Conservation (phyloP, 768 basidiomycete genomes). For the Boletus rex-veris region DNA sequence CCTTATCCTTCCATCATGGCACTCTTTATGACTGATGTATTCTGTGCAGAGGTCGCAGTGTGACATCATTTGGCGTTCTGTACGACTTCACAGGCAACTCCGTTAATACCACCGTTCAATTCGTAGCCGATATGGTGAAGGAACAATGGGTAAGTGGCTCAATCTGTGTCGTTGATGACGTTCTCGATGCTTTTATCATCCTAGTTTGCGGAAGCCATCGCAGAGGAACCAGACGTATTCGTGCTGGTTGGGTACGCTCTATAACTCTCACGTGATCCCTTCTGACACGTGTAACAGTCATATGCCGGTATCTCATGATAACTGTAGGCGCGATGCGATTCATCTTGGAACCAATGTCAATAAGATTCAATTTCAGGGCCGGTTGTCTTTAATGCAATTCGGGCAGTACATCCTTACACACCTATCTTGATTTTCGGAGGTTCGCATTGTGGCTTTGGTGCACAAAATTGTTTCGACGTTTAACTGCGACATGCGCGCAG, state of each 20-base stretch:
- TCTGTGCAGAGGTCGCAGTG: slow-evolving; percentile 51
- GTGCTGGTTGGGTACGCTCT: slow-evolving; percentile 57
- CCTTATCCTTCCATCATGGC: neutral
- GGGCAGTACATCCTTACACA: slow-evolving; percentile 64
- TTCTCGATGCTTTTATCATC: neutral
- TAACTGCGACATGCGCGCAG: slow-evolving; percentile 25
- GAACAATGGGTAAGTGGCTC: slow-evolving; percentile 62
- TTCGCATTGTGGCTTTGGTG: slow-evolving; percentile 9
- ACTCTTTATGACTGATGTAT: neutral
- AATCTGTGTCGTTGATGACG: neutral
- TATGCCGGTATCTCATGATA: slow-evolving; percentile 73
- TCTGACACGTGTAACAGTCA: slow-evolving; percentile 46
- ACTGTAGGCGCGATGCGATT: slow-evolving; percentile 42
- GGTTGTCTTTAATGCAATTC: slow-evolving; percentile 67
- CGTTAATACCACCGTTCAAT: slow-evolving; percentile 70
- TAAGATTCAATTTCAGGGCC: slow-evolving; percentile 47
- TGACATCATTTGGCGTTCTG: slow-evolving; percentile 79
- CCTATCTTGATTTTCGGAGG: slow-evolving; percentile 86
- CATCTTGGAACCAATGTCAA: neutral
- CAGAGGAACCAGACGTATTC: slow-evolving; percentile 81
- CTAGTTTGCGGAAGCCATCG: slow-evolving; percentile 75
- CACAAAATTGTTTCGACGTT: neutral
- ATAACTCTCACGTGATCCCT: neutral
- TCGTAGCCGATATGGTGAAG: slow-evolving; percentile 70
- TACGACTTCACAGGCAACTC: slow-evolving; percentile 75